Conservation (phyloP, 164 flowering plant species). For the Paratinospora sagittata region DNA sequence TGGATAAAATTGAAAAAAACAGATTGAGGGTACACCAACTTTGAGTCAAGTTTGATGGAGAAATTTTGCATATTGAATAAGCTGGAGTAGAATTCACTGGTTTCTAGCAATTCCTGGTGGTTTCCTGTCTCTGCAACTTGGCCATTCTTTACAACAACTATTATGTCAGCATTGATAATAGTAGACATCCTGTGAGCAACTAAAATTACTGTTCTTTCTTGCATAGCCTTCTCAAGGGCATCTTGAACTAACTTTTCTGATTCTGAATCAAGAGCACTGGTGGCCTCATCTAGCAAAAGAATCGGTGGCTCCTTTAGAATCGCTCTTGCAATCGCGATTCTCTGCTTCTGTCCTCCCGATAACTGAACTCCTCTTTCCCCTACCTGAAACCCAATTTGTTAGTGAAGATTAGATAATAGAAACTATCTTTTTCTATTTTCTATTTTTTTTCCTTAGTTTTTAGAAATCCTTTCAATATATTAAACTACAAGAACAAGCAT, state of each 20-base stretch:
- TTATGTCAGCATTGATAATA: constrained; percentile 51
- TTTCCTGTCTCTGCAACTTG: constrained; percentile 46
- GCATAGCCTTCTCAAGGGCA: constrained; percentile 69
- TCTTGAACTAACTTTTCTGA: constrained; percentile 79
- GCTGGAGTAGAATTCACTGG: constrained; percentile 38
- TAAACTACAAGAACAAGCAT: background rate
- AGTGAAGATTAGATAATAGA: background rate
- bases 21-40: constrained; percentile 26
- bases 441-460: too few species aligned
- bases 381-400: constrained; percentile 30
- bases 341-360: too few species aligned
- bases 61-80: constrained; percentile 52
- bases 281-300: too few species aligned
- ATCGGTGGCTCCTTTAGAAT: too few species aligned
- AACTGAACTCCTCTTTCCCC: too few species aligned
- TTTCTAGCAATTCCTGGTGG: constrained; percentile 42
- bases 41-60: constrained; percentile 20
- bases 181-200: constrained; percentile 75
- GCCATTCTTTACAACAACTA: constrained; percentile 60
- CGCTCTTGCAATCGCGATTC: too few species aligned
- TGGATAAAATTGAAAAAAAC: background rate
- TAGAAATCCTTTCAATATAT: background rate
- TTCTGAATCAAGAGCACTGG: constrained; percentile 80
- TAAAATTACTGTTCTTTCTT: constrained; percentile 59
- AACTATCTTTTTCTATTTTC: background rate